phyloP scores from a whole-genome alignment of 2,329 filamentous ascomycete genomes.

The Botryosphaeria dothidea region DNA sequence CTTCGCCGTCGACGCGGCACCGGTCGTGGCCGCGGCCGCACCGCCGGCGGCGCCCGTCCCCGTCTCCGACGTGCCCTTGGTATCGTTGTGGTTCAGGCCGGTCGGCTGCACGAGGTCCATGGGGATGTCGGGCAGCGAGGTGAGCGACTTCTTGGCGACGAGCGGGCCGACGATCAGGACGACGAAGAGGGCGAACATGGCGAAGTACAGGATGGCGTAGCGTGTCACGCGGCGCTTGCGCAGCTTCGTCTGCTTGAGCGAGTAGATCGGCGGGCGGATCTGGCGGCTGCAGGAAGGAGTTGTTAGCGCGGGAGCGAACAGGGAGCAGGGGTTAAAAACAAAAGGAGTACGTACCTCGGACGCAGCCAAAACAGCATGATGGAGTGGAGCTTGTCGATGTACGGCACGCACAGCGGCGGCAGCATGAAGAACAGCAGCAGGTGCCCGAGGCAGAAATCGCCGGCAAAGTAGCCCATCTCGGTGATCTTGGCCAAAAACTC shows the following conservation, averaged over 20 bases:
- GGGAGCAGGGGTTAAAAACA: not conserved
- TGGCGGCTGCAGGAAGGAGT: conserved; percentile 68
- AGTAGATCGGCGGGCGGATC: conserved; percentile 98
- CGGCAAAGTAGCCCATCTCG: conserved; percentile 92
- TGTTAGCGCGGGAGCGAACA: not conserved
- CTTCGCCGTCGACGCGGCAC: not conserved
- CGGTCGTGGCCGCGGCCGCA: conserved; percentile 21
- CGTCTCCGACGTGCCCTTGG: conserved; percentile 47
- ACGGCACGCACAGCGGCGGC: conserved; percentile 78
- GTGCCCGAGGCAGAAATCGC: conserved; percentile 91
- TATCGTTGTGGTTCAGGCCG: conserved; percentile 64
- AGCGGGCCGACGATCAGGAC: conserved; percentile 77
- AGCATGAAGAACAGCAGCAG: conserved; percentile 89
- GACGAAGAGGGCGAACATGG: conserved; percentile 79
- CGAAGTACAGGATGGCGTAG: conserved; percentile 94
- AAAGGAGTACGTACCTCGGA: conserved; percentile 75
- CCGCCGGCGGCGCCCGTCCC: conserved; percentile 39
- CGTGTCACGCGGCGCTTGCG: conserved; percentile 88
- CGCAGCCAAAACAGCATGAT: conserved; percentile 99
- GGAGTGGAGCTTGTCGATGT: conserved; percentile 92
- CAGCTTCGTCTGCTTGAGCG: conserved; percentile 96
- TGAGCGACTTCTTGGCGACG: conserved; percentile 65
- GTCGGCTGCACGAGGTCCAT: conserved; percentile 70
- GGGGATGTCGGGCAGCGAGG: conserved; percentile 45
- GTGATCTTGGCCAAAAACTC: conserved; percentile 99